A percentile compares a stretch with the other conserved stretches of the same genome.
Evolutionary conservation across 164 flowering plant species (phyloP).

Genomic region (Stephania japonica): DNA sequence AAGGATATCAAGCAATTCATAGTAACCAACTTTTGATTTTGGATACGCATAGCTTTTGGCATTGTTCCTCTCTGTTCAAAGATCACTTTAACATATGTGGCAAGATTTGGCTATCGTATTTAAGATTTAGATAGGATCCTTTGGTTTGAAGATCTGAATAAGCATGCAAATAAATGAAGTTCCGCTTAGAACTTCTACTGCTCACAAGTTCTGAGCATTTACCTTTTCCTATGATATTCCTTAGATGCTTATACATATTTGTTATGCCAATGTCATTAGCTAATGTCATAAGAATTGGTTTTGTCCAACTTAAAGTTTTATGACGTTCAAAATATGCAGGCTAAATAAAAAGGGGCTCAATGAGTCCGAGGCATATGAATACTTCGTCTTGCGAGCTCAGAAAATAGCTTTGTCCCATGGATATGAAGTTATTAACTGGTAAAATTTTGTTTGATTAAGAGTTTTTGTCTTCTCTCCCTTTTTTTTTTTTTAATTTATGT

Average conservation of each 20-base stretch:
- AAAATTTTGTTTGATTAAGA: constrained; percentile 5
- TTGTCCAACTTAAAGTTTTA: background rate
- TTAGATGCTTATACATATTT: background rate
- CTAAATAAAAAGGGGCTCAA: constrained; percentile 36
- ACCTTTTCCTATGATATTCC: background rate
- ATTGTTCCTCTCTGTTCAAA: no score
- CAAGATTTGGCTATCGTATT: no score
- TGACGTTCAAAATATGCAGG: constrained; percentile 34
- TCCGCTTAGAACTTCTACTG: background rate
- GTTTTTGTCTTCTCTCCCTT: background rate
- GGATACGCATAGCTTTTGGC: no score
- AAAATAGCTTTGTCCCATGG: constrained; percentile 77
- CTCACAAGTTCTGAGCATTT: background rate
- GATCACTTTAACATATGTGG: no score
- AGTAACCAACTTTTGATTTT: no score
- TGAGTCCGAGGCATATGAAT: constrained; percentile 58
- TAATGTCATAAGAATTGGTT: background rate
- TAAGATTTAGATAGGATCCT: no score
- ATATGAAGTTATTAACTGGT: constrained; percentile 83
- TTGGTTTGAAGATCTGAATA: no score
- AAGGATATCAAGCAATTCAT: no score
- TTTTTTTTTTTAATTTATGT: no score
- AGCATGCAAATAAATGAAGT: no score
- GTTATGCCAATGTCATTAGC: background rate
- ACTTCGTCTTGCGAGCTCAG: constrained; percentile 80